Evolutionary conservation across 202 grass and related monocot species (phyloP).

Genomic region (Schoenoplectus tabernaemontani): DNA sequence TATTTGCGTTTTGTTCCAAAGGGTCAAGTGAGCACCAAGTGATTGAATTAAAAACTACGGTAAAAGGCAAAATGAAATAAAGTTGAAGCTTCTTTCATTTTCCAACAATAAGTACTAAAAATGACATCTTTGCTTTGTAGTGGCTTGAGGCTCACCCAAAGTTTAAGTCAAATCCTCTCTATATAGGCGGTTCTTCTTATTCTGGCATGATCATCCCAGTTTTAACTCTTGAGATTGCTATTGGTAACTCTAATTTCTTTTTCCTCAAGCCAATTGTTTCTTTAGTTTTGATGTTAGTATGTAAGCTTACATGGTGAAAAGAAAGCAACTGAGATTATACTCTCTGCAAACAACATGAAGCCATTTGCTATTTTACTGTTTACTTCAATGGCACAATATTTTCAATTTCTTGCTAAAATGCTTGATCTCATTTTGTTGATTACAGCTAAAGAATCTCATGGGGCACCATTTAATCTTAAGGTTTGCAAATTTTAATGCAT

Average conservation of each 20-base stretch:
- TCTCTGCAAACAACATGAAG: background rate
- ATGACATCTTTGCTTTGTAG: background rate
- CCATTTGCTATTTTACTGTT: background rate
- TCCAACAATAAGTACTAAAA: background rate
- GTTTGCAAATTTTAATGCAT: slow-evolving; percentile 17
- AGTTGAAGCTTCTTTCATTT: background rate
- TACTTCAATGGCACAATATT: background rate
- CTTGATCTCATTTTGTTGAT: background rate
- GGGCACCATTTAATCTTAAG: slow-evolving; percentile 37
- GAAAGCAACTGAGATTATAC: background rate
- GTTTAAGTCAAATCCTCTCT: slow-evolving; percentile 51
- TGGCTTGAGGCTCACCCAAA: slow-evolving; percentile 47
- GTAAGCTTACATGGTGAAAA: background rate
- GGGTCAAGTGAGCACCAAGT: too few species aligned
- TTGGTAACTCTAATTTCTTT: background rate
- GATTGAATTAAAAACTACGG: too few species aligned
- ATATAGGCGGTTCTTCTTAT: slow-evolving; percentile 65
- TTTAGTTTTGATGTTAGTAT: background rate
- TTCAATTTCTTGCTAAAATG: background rate
- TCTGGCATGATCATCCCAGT: slow-evolving; percentile 45
- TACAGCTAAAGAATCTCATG: slow-evolving; percentile 26
- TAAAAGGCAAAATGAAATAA: background rate
- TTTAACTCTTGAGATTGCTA: slow-evolving; percentile 24
- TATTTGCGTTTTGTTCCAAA: too few species aligned
- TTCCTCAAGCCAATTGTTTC: background rate